Percentiles rank a stretch among this genome's conserved stretches.
These are phyloP conservation scores for Phaeoacremonium minimum DNA, from an alignment of 2,329 filamentous ascomycete species.

Conservation along the genomic window DNA sequence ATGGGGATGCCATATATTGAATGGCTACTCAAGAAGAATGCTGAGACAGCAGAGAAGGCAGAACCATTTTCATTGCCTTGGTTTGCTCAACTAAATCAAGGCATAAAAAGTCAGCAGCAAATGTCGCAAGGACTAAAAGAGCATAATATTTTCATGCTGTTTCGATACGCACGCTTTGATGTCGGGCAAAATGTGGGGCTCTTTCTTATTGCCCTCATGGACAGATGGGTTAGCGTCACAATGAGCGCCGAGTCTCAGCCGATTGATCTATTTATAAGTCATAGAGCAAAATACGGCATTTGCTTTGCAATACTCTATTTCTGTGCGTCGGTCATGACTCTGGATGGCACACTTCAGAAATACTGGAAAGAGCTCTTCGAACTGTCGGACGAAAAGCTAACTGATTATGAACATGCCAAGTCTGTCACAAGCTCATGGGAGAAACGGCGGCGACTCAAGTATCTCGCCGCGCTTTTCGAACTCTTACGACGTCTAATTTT, in stretches of 20 bases:
- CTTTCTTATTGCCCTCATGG: constrained; percentile 31
- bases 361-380: constrained; percentile 27
- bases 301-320: constrained; percentile 35
- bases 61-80: constrained; percentile 26
- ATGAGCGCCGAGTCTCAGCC: constrained; percentile 22
- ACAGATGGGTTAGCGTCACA: constrained; percentile 29
- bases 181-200: constrained; percentile 29
- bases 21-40: constrained; percentile 29
- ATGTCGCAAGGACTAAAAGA: constrained; percentile 29
- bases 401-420: constrained; percentile 18
- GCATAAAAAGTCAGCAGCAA: constrained; percentile 26
- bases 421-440: constrained; percentile 16
- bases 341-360: constrained; percentile 28
- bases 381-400: constrained; percentile 26
- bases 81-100: constrained; percentile 27
- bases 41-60: constrained; percentile 16
- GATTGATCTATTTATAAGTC: constrained; percentile 22
- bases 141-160: constrained; percentile 30
- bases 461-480: constrained; percentile 19
- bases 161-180: constrained; percentile 27
- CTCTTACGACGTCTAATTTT: constrained; percentile 22
- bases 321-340: constrained; percentile 28
- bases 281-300: constrained; percentile 26
- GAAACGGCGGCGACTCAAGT: constrained; percentile 11
- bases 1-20: constrained; percentile 25